Evolutionary conservation across 2,329 filamentous ascomycete genomes (phyloP).

Genomic region (Fusarium coicis): DNA sequence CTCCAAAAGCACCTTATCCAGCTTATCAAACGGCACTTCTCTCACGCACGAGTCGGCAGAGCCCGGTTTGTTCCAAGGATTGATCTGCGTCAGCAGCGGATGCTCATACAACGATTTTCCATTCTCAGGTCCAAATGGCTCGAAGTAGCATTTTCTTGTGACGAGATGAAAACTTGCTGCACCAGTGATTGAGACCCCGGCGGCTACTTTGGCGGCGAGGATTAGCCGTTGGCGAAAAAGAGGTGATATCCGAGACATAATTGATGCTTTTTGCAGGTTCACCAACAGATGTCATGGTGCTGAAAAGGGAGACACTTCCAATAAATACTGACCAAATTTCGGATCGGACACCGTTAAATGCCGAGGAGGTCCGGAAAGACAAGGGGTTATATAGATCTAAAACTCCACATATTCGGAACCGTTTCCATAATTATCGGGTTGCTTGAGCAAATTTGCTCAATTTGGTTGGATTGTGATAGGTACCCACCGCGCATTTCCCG

Average conservation of each 20-base stretch:
- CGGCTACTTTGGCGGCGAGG: background rate
- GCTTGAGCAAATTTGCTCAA: background rate
- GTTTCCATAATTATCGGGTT: background rate
- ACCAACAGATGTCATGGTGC: fast-evolving
- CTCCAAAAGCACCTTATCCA: slow-evolving; percentile 13
- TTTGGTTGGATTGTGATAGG: background rate
- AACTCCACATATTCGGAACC: background rate
- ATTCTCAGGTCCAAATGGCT: slow-evolving; percentile 27
- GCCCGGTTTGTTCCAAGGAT: slow-evolving; percentile 35
- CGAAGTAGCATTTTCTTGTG: slow-evolving; percentile 35
- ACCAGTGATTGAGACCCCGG: slow-evolving; percentile 4
- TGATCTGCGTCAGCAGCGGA: slow-evolving; percentile 22
- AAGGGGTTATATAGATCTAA: background rate
- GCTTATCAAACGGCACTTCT: slow-evolving; percentile 7
- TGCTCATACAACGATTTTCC: slow-evolving; percentile 18
- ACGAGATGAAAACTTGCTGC: slow-evolving; percentile 20
- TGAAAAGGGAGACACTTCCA: background rate
- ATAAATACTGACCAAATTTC: background rate
- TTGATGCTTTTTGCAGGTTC: too few species aligned
- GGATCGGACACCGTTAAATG: background rate
- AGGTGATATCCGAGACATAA: background rate
- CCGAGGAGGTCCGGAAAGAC: background rate
- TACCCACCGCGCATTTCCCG: background rate
- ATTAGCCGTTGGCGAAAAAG: background rate
- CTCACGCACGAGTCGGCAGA: slow-evolving; percentile 36